These are phyloP conservation scores for Pelomyxa schiedti DNA, from an alignment of 78 protist species.

Conservation along the genomic window DNA sequence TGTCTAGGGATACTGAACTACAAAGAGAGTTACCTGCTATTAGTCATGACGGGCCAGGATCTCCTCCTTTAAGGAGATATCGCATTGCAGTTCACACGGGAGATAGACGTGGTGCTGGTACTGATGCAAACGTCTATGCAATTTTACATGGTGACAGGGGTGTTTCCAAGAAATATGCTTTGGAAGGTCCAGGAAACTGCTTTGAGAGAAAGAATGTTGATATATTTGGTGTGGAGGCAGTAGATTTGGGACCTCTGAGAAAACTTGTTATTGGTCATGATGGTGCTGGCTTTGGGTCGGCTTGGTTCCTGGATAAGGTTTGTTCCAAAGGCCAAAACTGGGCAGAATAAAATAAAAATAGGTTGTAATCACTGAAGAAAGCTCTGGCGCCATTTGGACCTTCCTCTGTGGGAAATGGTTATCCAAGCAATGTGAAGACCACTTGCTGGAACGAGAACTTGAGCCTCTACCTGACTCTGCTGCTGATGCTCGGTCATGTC, in stretches of 20 bases:
- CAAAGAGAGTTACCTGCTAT: too few relatives aligned
- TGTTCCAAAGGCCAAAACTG: neutral
- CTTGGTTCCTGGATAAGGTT: too few relatives aligned
- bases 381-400: neutral
- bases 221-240: neutral
- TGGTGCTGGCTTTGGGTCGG: neutral
- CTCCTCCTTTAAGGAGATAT: too few relatives aligned
- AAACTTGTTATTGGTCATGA: neutral
- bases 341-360: too few relatives aligned
- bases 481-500: neutral
- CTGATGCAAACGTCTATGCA: too few relatives aligned
- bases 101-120: too few relatives aligned
- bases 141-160: too few relatives aligned
- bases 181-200: too few relatives aligned
- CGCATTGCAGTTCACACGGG: too few relatives aligned
- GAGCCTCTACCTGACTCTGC: neutral
- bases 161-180: too few relatives aligned
- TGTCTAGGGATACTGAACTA: too few relatives aligned
- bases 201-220: neutral
- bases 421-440: neutral
- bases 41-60: too few relatives aligned
- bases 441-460: neutral
- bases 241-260: neutral
- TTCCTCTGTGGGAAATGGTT: neutral
- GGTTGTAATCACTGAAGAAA: neutral